A percentile compares a stretch with the other conserved stretches of the same genome.
Conservation (phyloP, 805 yeast species). For the Maudiozyma pseudohumilis region DNA sequence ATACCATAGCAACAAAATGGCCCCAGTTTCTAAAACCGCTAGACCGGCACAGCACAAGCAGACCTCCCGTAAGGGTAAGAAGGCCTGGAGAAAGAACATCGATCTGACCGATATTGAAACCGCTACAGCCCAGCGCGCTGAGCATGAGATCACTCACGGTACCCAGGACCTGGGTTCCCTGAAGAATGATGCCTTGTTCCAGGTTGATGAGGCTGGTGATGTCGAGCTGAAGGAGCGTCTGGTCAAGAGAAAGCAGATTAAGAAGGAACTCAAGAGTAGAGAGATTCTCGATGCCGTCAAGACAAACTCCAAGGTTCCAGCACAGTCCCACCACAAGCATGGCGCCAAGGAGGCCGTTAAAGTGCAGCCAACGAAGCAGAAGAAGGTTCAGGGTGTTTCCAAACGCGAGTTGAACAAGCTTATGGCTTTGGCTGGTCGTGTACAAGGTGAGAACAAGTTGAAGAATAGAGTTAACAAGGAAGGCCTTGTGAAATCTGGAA, state of each 20-base stretch:
- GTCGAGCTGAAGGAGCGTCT: conserved; percentile 33
- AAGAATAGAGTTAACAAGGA: conserved; percentile 44
- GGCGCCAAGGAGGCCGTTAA: conserved; percentile 33
- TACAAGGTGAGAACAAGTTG: conserved; percentile 42
- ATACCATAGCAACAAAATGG: not conserved
- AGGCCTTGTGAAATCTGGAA: conserved; percentile 46
- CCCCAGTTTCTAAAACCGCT: conserved; percentile 4
- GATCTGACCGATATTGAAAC: conserved; percentile 71
- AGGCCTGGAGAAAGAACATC: conserved; percentile 93
- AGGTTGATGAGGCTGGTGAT: conserved; percentile 61
- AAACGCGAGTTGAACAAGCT: conserved; percentile 54
- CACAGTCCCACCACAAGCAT: conserved; percentile 34
- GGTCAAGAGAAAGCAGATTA: conserved; percentile 31
- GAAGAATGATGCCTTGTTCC: conserved; percentile 26
- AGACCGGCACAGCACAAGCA: conserved; percentile 58
- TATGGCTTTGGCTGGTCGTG: conserved; percentile 70
- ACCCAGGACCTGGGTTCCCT: conserved; percentile 17
- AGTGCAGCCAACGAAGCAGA: conserved; percentile 16
- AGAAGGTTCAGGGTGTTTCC: conserved; percentile 50
- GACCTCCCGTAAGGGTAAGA: conserved; percentile 84
- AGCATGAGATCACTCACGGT: conserved; percentile 37
- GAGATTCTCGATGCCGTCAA: conserved; percentile 57
- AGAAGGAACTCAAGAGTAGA: conserved; percentile 42
- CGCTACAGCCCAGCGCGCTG: conserved; percentile 60
- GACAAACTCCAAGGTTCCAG: conserved; percentile 63